A percentile compares a stretch with the other conserved stretches of the same genome.
Conservation (phyloP, 306 rosid species). For the Nissolia schottii region DNA sequence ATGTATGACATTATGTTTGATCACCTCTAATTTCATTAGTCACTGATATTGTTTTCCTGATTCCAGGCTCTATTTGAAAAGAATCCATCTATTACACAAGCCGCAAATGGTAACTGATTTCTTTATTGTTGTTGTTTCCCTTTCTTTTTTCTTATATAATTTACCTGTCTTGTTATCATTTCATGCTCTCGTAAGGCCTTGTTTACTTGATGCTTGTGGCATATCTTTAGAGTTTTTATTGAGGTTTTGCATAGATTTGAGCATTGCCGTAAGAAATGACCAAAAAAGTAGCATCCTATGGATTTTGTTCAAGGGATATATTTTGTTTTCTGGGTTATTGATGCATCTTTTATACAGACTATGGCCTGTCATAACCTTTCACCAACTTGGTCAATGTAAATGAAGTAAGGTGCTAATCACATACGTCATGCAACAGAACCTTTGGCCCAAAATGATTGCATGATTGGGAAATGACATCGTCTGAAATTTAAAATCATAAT, state of each 20-base stretch:
- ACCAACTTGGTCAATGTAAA: not conserved
- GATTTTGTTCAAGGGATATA: not conserved
- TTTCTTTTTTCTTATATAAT: not conserved
- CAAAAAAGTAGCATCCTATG: not conserved
- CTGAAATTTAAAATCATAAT: not conserved
- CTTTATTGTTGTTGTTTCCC: constrained; percentile 11
- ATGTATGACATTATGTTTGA: not conserved
- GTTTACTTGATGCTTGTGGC: not conserved
- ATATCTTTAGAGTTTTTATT: not conserved
- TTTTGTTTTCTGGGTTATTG: not conserved
- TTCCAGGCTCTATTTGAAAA: constrained; percentile 70
- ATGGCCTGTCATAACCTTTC: not conserved
- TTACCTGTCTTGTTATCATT: constrained; percentile 1
- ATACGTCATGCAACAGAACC: not conserved
- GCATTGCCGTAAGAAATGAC: not conserved
- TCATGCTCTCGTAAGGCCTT: not conserved
- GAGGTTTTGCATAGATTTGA: not conserved
- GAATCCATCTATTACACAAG: constrained; percentile 56
- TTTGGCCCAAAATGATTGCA: not conserved
- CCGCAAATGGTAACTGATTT: constrained; percentile 43
- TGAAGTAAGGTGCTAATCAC: not conserved
- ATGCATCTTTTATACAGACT: not conserved
- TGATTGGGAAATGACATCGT: not conserved
- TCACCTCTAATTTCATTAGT: not conserved
- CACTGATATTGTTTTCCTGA: constrained; percentile 9